These are phyloP conservation scores for Terana coerulea DNA, from an alignment of 768 basidiomycete genomes.

Conservation along the genomic window DNA sequence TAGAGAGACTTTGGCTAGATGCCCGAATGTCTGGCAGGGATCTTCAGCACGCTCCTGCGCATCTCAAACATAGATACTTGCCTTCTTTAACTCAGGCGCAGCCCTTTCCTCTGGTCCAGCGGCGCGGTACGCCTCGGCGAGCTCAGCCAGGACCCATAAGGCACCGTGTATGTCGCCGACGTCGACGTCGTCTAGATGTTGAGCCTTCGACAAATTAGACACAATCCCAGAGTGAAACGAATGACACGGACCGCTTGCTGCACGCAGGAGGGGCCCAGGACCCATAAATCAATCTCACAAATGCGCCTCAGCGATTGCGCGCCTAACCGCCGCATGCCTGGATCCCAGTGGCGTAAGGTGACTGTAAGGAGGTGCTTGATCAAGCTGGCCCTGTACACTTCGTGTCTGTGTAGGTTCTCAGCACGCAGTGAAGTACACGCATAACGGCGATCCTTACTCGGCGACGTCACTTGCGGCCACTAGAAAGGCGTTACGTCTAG, in stretches of 20 bases:
- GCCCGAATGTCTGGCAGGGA: slow-evolving; percentile 58
- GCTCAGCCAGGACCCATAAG: slow-evolving; percentile 67
- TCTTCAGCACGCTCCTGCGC: not conserved
- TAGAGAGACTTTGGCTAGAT: slow-evolving; percentile 54
- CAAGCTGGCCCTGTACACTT: slow-evolving; percentile 67
- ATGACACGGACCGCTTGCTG: slow-evolving; percentile 47
- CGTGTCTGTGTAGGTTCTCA: slow-evolving; percentile 47
- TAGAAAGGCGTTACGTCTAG: slow-evolving; percentile 81
- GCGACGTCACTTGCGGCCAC: slow-evolving; percentile 84
- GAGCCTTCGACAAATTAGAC: slow-evolving; percentile 35
- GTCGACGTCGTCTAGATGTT: slow-evolving; percentile 62
- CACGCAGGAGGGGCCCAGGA: slow-evolving; percentile 47
- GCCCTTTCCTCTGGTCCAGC: slow-evolving; percentile 1
- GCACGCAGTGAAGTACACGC: not conserved
- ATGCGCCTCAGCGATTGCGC: slow-evolving; percentile 71
- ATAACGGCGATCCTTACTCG: slow-evolving; percentile 59
- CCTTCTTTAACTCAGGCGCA: slow-evolving; percentile 35
- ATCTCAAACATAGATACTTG: slow-evolving; percentile 24
- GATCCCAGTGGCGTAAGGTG: slow-evolving; percentile 87
- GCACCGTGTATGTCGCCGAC: slow-evolving; percentile 75
- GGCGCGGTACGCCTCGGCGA: slow-evolving; percentile 57
- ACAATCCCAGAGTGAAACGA: not conserved
- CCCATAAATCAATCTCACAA: slow-evolving; percentile 54
- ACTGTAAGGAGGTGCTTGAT: slow-evolving; percentile 71
- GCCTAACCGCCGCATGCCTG: slow-evolving; percentile 70